Percentiles rank a stretch among this genome's conserved stretches.
Conservation (phyloP, 2,329 filamentous ascomycete species). For the Akanthomyces dipterigenus region DNA sequence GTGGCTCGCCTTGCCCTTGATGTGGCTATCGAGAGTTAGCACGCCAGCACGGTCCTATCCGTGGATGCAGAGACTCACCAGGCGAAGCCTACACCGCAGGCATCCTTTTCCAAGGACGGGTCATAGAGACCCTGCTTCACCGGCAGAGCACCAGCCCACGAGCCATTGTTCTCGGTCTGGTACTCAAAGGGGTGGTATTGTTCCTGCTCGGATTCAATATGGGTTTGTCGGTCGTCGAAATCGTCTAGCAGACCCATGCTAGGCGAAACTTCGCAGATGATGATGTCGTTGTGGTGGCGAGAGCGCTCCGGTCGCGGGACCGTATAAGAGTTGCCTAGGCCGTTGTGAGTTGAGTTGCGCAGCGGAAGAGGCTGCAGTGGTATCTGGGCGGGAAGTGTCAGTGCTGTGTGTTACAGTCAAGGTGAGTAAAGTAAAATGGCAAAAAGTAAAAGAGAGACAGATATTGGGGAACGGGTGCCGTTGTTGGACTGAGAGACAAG, state of each 20-base stretch:
- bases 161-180: conserved; percentile 74
- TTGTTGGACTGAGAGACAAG: background rate
- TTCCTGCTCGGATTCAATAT: conserved; percentile 53
- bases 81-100: conserved; percentile 97
- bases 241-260: conserved; percentile 62
- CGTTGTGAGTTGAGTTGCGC: background rate
- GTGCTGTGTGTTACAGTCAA: background rate
- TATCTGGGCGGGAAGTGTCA: background rate
- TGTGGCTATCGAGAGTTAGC: conserved; percentile 56
- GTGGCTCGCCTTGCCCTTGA: conserved; percentile 95
- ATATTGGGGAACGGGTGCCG: background rate
- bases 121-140: conserved; percentile 99
- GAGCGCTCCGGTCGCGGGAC: background rate
- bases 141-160: conserved; percentile 91
- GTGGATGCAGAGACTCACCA: conserved; percentile 54
- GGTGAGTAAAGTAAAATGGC: background rate
- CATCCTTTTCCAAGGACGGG: conserved; percentile 94
- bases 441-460: background rate
- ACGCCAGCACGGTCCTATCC: background rate
- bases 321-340: background rate
- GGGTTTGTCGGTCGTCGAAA: conserved; percentile 61
- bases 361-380: background rate
- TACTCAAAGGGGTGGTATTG: conserved; percentile 72
- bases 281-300: background rate
- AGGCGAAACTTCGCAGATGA: conserved; percentile 42